These are phyloP conservation scores for Penicillium cosmopolitanum DNA, from an alignment of 495 filamentous ascomycete species.

Conservation along the genomic window DNA sequence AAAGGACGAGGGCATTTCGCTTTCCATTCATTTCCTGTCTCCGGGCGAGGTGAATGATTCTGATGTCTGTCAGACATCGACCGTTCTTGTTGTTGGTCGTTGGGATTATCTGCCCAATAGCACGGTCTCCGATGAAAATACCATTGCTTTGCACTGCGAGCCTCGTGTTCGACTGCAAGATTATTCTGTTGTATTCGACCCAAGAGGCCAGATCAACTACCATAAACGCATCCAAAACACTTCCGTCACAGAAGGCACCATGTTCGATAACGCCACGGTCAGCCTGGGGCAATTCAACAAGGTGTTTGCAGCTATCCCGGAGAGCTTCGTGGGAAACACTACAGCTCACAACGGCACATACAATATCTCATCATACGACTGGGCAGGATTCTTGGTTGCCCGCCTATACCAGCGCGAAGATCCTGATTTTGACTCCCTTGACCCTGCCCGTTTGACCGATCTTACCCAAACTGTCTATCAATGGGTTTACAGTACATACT, in stretches of 20 bases:
- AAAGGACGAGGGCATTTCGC: constrained; percentile 30
- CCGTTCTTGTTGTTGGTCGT: constrained; percentile 43
- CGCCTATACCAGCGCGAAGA: constrained; percentile 39
- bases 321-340: constrained; percentile 39
- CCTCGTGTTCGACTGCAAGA: constrained; percentile 32
- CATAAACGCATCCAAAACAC: constrained; percentile 25
- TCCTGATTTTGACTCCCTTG: constrained; percentile 30
- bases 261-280: constrained; percentile 45
- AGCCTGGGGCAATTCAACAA: constrained; percentile 48
- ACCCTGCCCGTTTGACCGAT: constrained; percentile 28
- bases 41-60: constrained; percentile 26
- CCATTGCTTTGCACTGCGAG: constrained; percentile 44
- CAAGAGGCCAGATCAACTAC: constrained; percentile 36
- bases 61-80: constrained; percentile 41
- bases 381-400: constrained; percentile 46
- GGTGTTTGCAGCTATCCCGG: constrained; percentile 44
- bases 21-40: constrained; percentile 46
- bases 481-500: constrained; percentile 49
- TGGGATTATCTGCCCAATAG: constrained; percentile 40
- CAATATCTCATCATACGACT: constrained; percentile 43
- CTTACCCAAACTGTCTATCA: constrained; percentile 42
- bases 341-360: constrained; percentile 30
- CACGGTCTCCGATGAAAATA: constrained; percentile 33
- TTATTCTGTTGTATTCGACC: constrained; percentile 38
- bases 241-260: constrained; percentile 30